Evolutionary conservation across 106 monocot genomes (phyloP).

Genomic region (Allium cepa): DNA sequence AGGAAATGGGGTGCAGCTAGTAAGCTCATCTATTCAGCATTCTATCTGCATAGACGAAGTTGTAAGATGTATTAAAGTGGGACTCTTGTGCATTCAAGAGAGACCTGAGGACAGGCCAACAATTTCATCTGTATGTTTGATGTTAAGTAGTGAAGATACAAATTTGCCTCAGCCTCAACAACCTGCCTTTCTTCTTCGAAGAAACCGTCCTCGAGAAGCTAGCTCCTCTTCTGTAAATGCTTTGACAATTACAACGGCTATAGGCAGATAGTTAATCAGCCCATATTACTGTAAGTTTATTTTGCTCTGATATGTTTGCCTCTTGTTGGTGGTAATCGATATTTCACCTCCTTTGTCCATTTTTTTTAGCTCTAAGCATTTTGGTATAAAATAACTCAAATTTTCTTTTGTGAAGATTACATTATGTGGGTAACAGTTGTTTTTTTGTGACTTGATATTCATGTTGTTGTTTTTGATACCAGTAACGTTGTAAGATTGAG

Average conservation of each 20-base stretch:
- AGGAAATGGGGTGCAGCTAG: constrained; percentile 12
- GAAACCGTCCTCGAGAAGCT: background rate
- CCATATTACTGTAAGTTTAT: background rate
- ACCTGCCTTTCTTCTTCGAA: constrained; percentile 16
- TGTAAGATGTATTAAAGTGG: constrained; percentile 30
- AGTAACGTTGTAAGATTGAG: too few species aligned
- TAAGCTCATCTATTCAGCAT: constrained; percentile 4
- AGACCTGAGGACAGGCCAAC: constrained; percentile 27
- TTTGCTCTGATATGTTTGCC: too few species aligned
- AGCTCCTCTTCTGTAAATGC: background rate
- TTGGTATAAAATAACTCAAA: too few species aligned
- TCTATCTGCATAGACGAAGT: constrained; percentile 5
- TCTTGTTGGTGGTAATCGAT: too few species aligned
- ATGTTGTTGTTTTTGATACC: too few species aligned
- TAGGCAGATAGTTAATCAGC: background rate
- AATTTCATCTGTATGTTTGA: constrained; percentile 27
- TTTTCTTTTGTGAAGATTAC: too few species aligned
- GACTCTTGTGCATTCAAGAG: constrained; percentile 34
- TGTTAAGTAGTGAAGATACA: constrained; percentile 18
- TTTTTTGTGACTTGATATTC: too few species aligned
- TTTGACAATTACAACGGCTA: background rate
- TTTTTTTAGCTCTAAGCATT: too few species aligned
- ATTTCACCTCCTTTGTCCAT: too few species aligned
- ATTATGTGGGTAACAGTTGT: too few species aligned
- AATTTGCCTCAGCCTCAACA: constrained; percentile 18